These are phyloP conservation scores for Chamaenerion angustifolium DNA, from an alignment of 345 rosid genomes.

Conservation along the genomic window DNA sequence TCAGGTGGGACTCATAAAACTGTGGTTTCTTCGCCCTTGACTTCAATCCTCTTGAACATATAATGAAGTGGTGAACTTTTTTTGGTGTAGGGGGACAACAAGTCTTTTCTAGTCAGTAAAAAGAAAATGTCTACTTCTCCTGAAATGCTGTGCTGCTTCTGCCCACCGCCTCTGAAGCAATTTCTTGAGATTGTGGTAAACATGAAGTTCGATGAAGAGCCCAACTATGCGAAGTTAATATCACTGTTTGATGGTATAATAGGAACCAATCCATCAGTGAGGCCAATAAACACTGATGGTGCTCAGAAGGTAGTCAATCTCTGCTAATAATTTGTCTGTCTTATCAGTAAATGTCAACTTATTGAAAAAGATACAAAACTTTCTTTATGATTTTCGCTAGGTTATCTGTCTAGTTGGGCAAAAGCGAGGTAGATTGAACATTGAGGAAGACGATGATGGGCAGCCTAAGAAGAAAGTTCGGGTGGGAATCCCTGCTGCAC, in stretches of 20 bases:
- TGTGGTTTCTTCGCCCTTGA: conserved; percentile 5
- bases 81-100: conserved; percentile 75
- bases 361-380: neutral
- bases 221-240: conserved; percentile 78
- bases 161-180: conserved; percentile 70
- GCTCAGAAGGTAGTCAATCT: conserved; percentile 60
- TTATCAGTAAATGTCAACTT: neutral
- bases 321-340: too few species aligned
- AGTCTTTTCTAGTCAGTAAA: conserved; percentile 90
- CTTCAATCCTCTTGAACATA: neutral
- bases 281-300: conserved; percentile 95
- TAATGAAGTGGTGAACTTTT: neutral
- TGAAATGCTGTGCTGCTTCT: conserved; percentile 81
- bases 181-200: conserved; percentile 87
- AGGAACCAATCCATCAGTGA: conserved; percentile 57
- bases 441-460: conserved; percentile 80
- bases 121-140: conserved; percentile 94
- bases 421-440: conserved; percentile 75
- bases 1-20: conserved; percentile 36
- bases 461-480: conserved; percentile 89
- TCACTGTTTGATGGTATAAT: conserved; percentile 69
- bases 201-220: conserved; percentile 94
- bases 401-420: conserved; percentile 82
- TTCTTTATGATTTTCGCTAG: conserved; percentile 18
- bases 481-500: conserved; percentile 85